Conservation (phyloP, 176 grass and related monocot genomes). For the Dendrocalamus sinicus region DNA sequence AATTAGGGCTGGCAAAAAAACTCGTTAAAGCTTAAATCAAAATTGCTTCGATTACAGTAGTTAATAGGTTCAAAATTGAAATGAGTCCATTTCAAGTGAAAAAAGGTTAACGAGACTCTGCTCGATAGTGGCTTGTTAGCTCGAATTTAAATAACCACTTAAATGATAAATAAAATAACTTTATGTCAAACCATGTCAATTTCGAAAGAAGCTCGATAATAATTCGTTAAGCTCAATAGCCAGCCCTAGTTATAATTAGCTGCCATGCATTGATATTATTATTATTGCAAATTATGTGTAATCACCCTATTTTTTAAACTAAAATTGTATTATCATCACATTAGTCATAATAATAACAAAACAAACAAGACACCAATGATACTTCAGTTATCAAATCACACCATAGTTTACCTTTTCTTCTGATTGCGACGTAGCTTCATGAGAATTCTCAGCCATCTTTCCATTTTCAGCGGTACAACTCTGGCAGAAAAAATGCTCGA, state of each 20-base stretch:
- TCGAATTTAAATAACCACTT: too few species aligned
- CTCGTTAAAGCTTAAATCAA: too few species aligned
- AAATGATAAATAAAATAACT: too few species aligned
- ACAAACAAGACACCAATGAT: neutral
- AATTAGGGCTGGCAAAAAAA: neutral
- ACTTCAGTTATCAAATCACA: neutral
- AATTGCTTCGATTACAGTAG: too few species aligned
- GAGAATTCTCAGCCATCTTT: slow-evolving; percentile 70
- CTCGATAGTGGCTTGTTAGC: too few species aligned
- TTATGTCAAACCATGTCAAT: too few species aligned
- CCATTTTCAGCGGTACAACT: slow-evolving; percentile 80
- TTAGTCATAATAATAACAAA: slow-evolving; percentile 6
- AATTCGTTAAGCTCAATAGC: too few species aligned
- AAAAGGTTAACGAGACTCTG: too few species aligned
- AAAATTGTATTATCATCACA: neutral
- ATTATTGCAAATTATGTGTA: neutral
- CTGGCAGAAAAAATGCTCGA: slow-evolving; percentile 97
- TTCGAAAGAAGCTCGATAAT: too few species aligned
- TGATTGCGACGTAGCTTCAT: slow-evolving; percentile 68
- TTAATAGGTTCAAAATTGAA: too few species aligned
- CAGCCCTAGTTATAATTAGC: neutral
- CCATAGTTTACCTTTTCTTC: slow-evolving; percentile 76
- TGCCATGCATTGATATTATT: neutral
- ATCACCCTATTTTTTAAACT: neutral
- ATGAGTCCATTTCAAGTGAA: too few species aligned